A percentile compares a stretch with the other conserved stretches of the same genome.
Conservation (phyloP, 176 grass and related monocot genomes). For the Eragrostis nindensis region DNA sequence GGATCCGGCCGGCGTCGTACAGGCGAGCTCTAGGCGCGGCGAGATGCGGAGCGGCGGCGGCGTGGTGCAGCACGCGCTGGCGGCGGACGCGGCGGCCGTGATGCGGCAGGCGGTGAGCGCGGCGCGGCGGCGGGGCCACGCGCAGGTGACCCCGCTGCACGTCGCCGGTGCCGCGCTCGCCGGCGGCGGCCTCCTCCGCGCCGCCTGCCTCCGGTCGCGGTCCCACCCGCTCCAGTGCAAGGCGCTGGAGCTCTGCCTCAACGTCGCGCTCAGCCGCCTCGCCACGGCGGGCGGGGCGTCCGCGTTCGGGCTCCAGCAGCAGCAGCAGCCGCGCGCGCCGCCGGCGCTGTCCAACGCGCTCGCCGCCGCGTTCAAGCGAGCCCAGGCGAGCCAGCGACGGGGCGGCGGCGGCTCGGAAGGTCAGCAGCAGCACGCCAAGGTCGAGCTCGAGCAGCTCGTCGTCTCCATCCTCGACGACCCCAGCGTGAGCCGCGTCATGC, state of each 20-base stretch:
- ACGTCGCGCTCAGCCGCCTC: constrained; percentile 96
- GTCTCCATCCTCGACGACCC: constrained; percentile 98
- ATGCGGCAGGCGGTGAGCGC: constrained; percentile 71
- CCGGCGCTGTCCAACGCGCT: constrained; percentile 93
- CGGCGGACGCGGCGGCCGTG: constrained; percentile 66
- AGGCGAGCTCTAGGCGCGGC: too few species aligned
- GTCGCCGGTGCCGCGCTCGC: constrained; percentile 85
- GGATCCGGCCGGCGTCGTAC: background rate
- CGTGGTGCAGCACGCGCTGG: constrained; percentile 83
- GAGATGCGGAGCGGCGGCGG: constrained; percentile 73
- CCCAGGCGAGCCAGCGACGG: constrained; percentile 82
- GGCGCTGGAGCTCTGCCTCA: constrained; percentile 94
- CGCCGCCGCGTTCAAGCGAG: constrained; percentile 91
- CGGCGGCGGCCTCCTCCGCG: constrained; percentile 49
- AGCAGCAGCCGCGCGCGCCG: background rate
- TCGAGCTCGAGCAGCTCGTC: constrained; percentile 88
- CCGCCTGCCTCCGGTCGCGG: constrained; percentile 80
- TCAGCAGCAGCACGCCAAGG: constrained; percentile 45
- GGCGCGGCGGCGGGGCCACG: constrained; percentile 74
- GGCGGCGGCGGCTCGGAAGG: constrained; percentile 48
- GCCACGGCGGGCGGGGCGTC: constrained; percentile 48
- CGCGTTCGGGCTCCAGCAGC: constrained; percentile 20
- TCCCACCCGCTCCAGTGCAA: constrained; percentile 96
- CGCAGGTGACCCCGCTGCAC: constrained; percentile 93
- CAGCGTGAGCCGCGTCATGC: constrained; percentile 91